Conservation (phyloP, 495 filamentous ascomycete species). For the Lindgomyces ingoldianus region DNA sequence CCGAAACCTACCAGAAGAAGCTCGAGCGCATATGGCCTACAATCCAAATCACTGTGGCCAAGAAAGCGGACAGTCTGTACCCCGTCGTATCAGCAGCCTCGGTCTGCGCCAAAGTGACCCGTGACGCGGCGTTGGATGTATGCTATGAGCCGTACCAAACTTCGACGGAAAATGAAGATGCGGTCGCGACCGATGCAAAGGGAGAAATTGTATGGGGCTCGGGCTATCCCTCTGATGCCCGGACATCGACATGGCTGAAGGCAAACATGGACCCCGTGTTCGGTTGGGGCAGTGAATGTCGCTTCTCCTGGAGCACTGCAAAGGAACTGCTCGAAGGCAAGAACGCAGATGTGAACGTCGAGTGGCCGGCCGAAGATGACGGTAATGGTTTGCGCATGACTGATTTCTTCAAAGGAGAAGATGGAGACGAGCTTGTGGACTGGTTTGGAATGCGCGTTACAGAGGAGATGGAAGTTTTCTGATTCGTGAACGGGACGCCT, state of each 20-base stretch:
- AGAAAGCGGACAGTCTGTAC: conserved; percentile 93
- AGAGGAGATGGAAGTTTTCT: conserved; percentile 50
- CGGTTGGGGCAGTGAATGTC: conserved; percentile 89
- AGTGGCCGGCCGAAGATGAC: conserved; percentile 77
- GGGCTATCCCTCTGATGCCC: conserved; percentile 88
- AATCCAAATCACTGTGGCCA: conserved; percentile 79
- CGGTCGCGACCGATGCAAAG: conserved; percentile 23
- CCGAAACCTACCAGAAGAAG: conserved; percentile 77
- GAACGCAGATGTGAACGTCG: conserved; percentile 64
- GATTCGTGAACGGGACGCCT: not conserved
- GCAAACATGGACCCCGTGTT: conserved; percentile 88
- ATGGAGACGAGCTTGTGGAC: conserved; percentile 54
- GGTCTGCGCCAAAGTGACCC: conserved; percentile 92
- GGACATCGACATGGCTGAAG: conserved; percentile 78
- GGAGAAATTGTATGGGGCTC: conserved; percentile 67
- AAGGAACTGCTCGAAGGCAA: conserved; percentile 84
- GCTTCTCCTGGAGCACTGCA: conserved; percentile 93
- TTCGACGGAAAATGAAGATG: conserved; percentile 3
- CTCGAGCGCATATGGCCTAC: conserved; percentile 83
- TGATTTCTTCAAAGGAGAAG: conserved; percentile 67
- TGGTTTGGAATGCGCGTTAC: conserved; percentile 66
- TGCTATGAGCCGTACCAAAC: conserved; percentile 55
- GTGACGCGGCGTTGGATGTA: conserved; percentile 83
- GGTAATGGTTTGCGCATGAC: conserved; percentile 63
- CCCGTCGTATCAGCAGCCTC: conserved; percentile 91